Evolutionary conservation across 2,329 filamentous ascomycete species (phyloP).

Genomic region (Mollisiaceae sp.): DNA sequence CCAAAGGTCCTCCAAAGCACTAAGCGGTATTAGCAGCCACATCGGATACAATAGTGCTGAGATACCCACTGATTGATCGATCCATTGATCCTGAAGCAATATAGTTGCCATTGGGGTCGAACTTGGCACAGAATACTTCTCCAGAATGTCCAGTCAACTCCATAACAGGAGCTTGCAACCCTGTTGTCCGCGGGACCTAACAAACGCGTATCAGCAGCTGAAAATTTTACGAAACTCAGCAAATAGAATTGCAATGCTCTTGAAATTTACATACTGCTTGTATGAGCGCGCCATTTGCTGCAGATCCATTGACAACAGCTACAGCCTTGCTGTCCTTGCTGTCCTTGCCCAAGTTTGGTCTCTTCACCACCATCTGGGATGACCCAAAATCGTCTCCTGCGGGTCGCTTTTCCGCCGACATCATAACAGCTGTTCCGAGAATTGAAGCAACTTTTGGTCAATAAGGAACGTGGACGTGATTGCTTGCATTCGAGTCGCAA

Average conservation of each 20-base stretch:
- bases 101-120: slow-evolving; percentile 84
- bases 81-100: slow-evolving; percentile 98
- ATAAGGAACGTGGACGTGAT: not conserved
- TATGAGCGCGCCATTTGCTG: slow-evolving; percentile 66
- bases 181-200: slow-evolving; percentile 79
- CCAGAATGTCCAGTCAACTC: slow-evolving; percentile 83
- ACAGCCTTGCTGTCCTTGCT: slow-evolving; percentile 58
- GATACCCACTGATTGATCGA: slow-evolving; percentile 75
- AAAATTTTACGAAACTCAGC: slow-evolving; percentile 28
- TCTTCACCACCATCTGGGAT: slow-evolving; percentile 84
- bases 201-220: slow-evolving; percentile 33
- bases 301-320: slow-evolving; percentile 60
- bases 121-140: slow-evolving; percentile 89
- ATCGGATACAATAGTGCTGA: not conserved
- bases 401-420: slow-evolving; percentile 92
- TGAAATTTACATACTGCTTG: slow-evolving; percentile 61
- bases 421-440: slow-evolving; percentile 46
- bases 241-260: slow-evolving; percentile 18
- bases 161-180: slow-evolving; percentile 90
- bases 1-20: slow-evolving; percentile 95
- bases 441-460: not conserved
- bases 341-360: slow-evolving; percentile 69
- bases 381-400: slow-evolving; percentile 83
- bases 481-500: slow-evolving; percentile 1
- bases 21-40: slow-evolving; percentile 46